phyloP scores from a whole-genome alignment of 176 grass and related monocot species.

The Puccinellia tenuiflora region DNA sequence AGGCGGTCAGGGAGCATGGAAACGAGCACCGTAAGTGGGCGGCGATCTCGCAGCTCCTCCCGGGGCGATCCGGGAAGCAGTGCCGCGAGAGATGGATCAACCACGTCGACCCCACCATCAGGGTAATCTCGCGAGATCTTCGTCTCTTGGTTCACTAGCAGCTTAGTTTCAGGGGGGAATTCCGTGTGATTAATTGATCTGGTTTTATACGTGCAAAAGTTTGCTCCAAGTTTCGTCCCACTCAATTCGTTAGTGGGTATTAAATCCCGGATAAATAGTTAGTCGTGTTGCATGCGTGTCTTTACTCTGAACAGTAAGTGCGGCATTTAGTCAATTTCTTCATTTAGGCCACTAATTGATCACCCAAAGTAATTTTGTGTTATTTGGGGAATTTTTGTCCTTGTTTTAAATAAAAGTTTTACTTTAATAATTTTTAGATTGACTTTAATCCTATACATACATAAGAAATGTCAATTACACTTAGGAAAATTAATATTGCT shows the following conservation, averaged over 20 bases:
- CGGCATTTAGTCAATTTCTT: not conserved
- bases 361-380: not conserved
- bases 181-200: not conserved
- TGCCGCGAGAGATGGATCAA: conserved; percentile 86
- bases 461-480: not conserved
- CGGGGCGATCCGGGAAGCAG: conserved; percentile 61
- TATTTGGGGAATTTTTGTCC: not conserved
- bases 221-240: not conserved
- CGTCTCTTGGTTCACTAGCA: not conserved
- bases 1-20: conserved; percentile 39
- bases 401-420: not conserved
- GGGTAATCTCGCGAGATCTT: conserved; percentile 27
- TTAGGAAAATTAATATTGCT: not conserved
- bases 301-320: not conserved
- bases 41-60: conserved; percentile 43
- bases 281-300: not conserved
- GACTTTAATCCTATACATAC: not conserved
- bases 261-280: not conserved
- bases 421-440: no score
- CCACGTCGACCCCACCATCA: conserved; percentile 51
- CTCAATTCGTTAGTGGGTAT: not conserved
- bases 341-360: not conserved
- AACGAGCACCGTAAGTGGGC: conserved; percentile 44
- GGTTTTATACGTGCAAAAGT: not conserved
- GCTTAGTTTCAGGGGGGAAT: not conserved